phyloP scores from a whole-genome alignment of 495 filamentous ascomycete species.

The Cairneyella variabilis region DNA sequence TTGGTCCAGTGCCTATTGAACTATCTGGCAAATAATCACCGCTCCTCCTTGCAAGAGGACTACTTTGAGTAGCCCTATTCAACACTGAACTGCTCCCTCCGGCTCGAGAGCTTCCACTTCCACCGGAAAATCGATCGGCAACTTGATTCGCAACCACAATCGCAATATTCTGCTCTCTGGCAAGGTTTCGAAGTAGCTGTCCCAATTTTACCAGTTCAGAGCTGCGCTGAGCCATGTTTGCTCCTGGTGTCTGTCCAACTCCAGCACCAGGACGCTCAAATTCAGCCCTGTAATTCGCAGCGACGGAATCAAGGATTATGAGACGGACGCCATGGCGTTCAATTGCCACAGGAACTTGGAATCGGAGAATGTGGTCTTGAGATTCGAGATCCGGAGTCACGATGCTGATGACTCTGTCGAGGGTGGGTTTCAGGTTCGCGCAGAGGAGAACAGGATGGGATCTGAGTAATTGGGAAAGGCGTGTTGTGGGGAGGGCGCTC shows the following conservation, averaged over 20 bases:
- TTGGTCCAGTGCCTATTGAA: constrained; percentile 4
- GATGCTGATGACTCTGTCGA: constrained; percentile 57
- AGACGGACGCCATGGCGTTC: constrained; percentile 69
- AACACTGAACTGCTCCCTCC: constrained; percentile 9
- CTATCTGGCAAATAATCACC: neutral
- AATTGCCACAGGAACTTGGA: constrained; percentile 85
- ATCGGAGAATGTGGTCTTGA: constrained; percentile 91
- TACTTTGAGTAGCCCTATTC: constrained; percentile 16
- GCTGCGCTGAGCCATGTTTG: constrained; percentile 40
- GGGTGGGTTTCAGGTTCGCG: constrained; percentile 51
- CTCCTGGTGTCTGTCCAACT: constrained; percentile 9
- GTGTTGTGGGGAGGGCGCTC: constrained; percentile 71
- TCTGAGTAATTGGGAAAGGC: constrained; percentile 73
- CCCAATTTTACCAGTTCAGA: constrained; percentile 73
- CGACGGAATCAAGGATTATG: constrained; percentile 82
- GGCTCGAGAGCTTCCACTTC: too few relatives aligned
- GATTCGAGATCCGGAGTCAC: constrained; percentile 88
- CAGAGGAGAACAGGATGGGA: constrained; percentile 57
- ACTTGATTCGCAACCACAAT: constrained; percentile 95
- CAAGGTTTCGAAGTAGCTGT: constrained; percentile 69
- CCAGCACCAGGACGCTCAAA: constrained; percentile 52
- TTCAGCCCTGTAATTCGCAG: constrained; percentile 92
- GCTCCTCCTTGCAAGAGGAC: constrained; percentile 19
- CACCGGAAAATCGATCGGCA: constrained; percentile 68
- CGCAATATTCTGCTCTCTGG: constrained; percentile 66